Evolutionary conservation across 208 protist species (phyloP).

Genomic region (Acanthamoeba lenticulata): DNA sequence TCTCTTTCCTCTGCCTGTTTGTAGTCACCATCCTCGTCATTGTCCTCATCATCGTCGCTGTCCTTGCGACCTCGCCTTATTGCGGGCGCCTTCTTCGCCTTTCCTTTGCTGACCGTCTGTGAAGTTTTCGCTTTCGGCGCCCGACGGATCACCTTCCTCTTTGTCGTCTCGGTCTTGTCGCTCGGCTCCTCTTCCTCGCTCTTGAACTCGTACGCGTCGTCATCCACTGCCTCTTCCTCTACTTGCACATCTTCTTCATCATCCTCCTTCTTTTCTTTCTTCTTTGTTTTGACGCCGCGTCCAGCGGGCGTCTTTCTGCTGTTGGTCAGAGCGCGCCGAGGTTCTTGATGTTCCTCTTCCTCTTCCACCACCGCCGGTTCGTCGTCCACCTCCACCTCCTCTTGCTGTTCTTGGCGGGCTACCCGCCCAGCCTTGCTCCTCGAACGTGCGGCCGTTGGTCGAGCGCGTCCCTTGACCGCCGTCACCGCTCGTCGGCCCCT

Average conservation of each 20-base stretch:
- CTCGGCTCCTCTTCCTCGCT: neutral
- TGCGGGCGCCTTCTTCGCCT: neutral
- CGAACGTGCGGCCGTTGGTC: neutral
- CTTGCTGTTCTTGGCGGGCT: neutral
- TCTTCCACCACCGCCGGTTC: neutral
- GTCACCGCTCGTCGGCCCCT: neutral
- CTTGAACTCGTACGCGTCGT: neutral
- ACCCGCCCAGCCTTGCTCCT: neutral
- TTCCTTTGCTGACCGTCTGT: neutral
- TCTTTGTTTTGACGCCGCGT: neutral
- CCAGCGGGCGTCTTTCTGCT: neutral
- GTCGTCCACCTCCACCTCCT: neutral
- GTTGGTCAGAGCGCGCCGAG: too few species aligned
- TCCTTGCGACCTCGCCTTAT: neutral
- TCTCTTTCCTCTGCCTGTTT: neutral
- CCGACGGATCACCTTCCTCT: neutral
- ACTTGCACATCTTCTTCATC: neutral
- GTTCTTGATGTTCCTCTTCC: neutral
- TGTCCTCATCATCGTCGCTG: neutral
- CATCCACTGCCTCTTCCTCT: neutral
- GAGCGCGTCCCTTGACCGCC: neutral
- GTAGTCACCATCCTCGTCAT: neutral
- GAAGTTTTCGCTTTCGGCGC: neutral
- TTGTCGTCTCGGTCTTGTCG: neutral
- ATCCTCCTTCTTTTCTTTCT: neutral